Conservation (phyloP, 208 protist species). For the Leishmania gerbilli region DNA sequence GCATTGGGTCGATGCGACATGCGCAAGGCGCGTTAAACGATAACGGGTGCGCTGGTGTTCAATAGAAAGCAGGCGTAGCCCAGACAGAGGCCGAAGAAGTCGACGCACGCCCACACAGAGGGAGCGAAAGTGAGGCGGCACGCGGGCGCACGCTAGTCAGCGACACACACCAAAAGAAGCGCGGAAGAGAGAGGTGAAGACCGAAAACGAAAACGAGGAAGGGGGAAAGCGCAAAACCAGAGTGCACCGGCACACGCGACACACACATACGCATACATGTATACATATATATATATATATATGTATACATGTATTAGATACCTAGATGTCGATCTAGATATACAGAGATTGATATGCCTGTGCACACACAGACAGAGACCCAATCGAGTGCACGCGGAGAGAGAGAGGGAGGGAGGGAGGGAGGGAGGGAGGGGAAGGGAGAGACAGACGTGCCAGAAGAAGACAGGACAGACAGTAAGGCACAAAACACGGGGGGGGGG, state of each 20-base stretch:
- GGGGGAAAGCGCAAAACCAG: too few relatives aligned
- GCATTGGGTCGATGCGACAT: neutral
- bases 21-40: neutral
- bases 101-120: neutral
- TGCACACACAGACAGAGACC: neutral
- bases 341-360: too few relatives aligned
- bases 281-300: too few relatives aligned
- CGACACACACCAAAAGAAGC: neutral
- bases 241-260: too few relatives aligned
- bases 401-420: neutral
- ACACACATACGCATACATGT: too few relatives aligned
- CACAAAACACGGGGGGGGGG: neutral
- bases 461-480: neutral
- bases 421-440: neutral
- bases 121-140: neutral
- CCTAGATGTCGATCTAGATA: too few relatives aligned
- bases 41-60: neutral
- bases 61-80: neutral
- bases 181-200: too few relatives aligned
- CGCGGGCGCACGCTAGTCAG: neutral
- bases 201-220: too few relatives aligned
- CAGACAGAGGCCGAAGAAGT: neutral
- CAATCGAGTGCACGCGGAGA: neutral
- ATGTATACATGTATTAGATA: too few relatives aligned
- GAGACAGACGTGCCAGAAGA: too few relatives aligned